Evolutionary conservation across 345 rosid species (phyloP).

Genomic region (Crucihimalaya himalaica): DNA sequence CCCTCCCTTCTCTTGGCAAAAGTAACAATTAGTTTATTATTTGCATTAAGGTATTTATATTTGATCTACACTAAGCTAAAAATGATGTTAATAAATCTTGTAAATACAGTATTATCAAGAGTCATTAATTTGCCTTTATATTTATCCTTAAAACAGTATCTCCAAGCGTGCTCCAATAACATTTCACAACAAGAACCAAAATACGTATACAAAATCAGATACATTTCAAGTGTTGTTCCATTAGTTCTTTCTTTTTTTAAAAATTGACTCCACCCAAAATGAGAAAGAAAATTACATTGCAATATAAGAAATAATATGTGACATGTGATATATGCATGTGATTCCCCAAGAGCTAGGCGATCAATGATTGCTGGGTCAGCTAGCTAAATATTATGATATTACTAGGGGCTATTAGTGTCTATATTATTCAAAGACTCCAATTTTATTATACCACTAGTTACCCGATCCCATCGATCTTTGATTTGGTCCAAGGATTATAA

Average conservation of each 20-base stretch:
- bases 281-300: not conserved
- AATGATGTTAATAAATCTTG: too few species aligned
- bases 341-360: not conserved
- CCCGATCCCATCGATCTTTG: conserved; percentile 15
- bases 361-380: conserved; percentile 11
- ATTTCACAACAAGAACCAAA: not conserved
- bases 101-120: not conserved
- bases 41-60: too few species aligned
- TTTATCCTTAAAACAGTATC: not conserved
- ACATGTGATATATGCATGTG: conserved; percentile 16
- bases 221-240: not conserved
- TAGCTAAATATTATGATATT: not conserved
- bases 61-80: too few species aligned
- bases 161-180: not conserved
- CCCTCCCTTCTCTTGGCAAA: too few species aligned
- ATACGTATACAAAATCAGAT: not conserved
- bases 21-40: too few species aligned
- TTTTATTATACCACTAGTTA: not conserved
- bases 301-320: not conserved
- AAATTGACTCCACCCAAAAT: not conserved
- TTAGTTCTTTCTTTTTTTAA: not conserved
- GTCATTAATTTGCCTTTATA: not conserved
- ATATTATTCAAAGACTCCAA: not conserved
- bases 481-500: not conserved
- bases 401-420: not conserved